Conservation (phyloP, 352 stramenopile species). For the Globisporangium lucens region DNA sequence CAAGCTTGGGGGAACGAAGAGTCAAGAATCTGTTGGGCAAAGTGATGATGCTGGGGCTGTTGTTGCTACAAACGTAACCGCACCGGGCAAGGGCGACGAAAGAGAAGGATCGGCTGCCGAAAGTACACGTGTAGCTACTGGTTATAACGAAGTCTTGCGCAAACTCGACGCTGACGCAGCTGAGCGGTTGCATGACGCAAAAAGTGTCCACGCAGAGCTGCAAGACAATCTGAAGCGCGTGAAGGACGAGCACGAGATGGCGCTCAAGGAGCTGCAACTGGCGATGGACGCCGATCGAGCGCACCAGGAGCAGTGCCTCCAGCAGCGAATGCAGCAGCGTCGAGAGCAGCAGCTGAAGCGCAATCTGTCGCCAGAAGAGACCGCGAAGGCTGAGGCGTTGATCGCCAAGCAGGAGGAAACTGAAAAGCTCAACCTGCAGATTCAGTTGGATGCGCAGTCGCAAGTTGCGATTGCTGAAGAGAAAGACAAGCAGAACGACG, state of each 20-base stretch:
- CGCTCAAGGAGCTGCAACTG: not conserved
- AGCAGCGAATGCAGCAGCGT: slow-evolving; percentile 2
- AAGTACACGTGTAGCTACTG: too few species aligned
- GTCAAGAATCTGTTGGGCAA: not conserved
- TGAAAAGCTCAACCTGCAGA: not conserved
- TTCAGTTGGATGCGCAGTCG: slow-evolving; percentile 3
- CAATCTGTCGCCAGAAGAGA: not conserved
- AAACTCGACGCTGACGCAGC: not conserved
- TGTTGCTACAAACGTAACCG: not conserved
- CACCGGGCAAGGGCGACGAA: too few species aligned
- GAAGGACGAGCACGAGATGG: not conserved
- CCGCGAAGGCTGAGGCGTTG: not conserved
- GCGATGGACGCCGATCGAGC: not conserved
- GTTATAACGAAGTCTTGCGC: not conserved
- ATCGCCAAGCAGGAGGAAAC: slow-evolving; percentile 3
- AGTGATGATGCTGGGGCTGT: not conserved
- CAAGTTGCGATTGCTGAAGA: not conserved
- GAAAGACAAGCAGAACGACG: slow-evolving; percentile 4
- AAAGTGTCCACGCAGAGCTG: not conserved
- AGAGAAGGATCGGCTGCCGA: not conserved
- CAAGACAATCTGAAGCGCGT: not conserved
- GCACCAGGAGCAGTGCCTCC: not conserved
- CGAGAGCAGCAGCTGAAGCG: slow-evolving; percentile 8
- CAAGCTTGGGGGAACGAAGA: not conserved
- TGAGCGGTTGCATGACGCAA: not conserved